Evolutionary conservation across 306 rosid genomes (phyloP), one percentile per base, ranked within the genome.

Genomic region (Canavalia ensiformis): DNA sequence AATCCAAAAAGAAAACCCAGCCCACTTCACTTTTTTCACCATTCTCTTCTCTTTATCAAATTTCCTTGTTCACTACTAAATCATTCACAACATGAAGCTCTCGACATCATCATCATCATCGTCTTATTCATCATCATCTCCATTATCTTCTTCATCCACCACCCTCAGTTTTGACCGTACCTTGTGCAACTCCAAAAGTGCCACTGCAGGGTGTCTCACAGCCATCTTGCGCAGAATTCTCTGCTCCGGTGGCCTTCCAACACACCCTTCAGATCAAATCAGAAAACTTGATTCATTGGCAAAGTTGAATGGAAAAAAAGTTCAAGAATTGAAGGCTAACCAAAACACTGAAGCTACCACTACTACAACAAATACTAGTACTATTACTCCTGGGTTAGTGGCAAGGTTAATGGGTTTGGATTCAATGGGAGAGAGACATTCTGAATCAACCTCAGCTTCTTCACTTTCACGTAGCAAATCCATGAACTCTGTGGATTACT

Each of bases 381-480:
- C 35, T 8, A 33, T 69, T 62, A 35, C 87, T 28, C 89, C 92
- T 62, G 88, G 93, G 13, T 46, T 94, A 30, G 94, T 92, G 8
- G 94, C 91, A 13, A 91, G 97, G 85, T 86, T 92, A 25, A 94
- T 94, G 97, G 98, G 98, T 33, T 88, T 94, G 84, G 95, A 91
- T 2, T 70, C 88, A 5, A 83, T 85, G 85, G 90, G 2, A 2
- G 71, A 81, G 39, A 13, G 84, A 25, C 88, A 86, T 78, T n/a
- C 9, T 7, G 68, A 68, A 70, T 44, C 75, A 68, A 81, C 72
- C 4, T 52, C 68, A 29, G 66, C 59, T 69, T 84, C 82, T 37
- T 68, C 55, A 68, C 56, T 87, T 74, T 69, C 86, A 5, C 87
- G 86, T 11, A 82, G 88, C 88, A 80, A 76, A 75, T 91, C 97